These are phyloP conservation scores for Vigna unguiculata DNA, from an alignment of 306 rosid genomes.

Conservation along the genomic window DNA sequence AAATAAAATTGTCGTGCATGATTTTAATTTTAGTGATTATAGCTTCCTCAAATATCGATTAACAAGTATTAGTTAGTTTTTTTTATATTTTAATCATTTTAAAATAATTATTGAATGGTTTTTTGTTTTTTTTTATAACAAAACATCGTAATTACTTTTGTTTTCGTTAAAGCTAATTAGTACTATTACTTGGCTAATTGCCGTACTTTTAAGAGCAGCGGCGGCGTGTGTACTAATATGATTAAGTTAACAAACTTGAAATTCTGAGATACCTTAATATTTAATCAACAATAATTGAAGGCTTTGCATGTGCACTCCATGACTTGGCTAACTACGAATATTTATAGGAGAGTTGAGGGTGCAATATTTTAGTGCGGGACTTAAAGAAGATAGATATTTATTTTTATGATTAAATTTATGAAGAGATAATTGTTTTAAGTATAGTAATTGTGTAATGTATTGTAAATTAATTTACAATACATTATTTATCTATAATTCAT, in stretches of 20 bases:
- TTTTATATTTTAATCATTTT: no score
- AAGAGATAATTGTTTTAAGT: neutral
- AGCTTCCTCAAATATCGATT: neutral
- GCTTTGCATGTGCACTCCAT: conserved; percentile 61
- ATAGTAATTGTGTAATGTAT: neutral
- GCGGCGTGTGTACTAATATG: neutral
- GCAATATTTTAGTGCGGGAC: neutral
- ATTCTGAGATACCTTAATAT: conserved; percentile 4
- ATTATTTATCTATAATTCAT: no score
- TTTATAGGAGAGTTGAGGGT: no score
- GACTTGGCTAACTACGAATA: conserved; percentile 22
- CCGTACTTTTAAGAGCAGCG: neutral
- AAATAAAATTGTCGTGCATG: neutral
- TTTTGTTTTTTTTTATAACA: neutral
- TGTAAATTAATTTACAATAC: no score
- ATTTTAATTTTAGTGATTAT: conserved; percentile 14
- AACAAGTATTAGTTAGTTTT: neutral
- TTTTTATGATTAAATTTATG: neutral
- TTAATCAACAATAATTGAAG: conserved; percentile 18
- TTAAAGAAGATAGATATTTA: neutral
- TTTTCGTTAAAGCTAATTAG: neutral
- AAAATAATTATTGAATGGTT: neutral
- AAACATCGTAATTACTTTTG: neutral
- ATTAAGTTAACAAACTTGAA: conserved; percentile 5
- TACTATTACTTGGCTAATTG: neutral